Evolutionary conservation across 495 filamentous ascomycete species (phyloP).

Genomic region (Aspergillus indologenus): DNA sequence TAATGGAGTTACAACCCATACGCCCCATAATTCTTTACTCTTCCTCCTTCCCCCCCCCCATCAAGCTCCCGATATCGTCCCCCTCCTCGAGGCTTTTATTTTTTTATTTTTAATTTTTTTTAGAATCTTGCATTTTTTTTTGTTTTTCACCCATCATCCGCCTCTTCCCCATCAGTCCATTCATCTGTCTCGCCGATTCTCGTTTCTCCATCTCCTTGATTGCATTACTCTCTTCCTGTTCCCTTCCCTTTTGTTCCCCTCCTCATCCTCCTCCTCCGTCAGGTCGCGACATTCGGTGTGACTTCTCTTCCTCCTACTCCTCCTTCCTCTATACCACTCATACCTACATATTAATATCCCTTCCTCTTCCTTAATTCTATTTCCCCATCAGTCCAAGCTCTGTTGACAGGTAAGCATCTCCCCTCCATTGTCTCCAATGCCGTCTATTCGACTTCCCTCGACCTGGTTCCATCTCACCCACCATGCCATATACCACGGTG

Average conservation of each 20-base stretch:
- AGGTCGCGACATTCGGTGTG: constrained; percentile 4
- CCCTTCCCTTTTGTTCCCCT: constrained; percentile 18
- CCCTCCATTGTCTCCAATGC: not conserved
- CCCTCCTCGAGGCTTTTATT: not conserved
- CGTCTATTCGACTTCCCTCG: not conserved
- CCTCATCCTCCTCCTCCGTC: constrained; percentile 12
- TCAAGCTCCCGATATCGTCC: constrained; percentile 25
- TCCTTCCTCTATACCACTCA: constrained; percentile 11
- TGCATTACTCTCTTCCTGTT: constrained; percentile 20
- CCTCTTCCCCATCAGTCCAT: constrained; percentile 22
- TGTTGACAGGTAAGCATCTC: constrained; percentile 24
- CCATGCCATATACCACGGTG: constrained; percentile 1
- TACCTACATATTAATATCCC: constrained; percentile 24
- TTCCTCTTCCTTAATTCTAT: constrained; percentile 8
- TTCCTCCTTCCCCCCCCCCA: constrained; percentile 16
- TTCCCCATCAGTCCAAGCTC: constrained; percentile 11
- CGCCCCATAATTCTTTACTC: constrained; percentile 8
- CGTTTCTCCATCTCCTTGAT: constrained; percentile 20
- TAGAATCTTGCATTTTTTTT: constrained; percentile 10
- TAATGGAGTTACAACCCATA: not conserved
- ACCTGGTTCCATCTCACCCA: constrained; percentile 3
- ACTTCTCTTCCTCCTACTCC: constrained; percentile 8
- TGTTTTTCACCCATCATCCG: constrained; percentile 18
- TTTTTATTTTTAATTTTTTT: constrained; percentile 12
- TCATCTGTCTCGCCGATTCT: constrained; percentile 17